These are phyloP conservation scores for Pythium rhizo-oryzae DNA, from an alignment of 352 stramenopile genomes.

Conservation along the genomic window DNA sequence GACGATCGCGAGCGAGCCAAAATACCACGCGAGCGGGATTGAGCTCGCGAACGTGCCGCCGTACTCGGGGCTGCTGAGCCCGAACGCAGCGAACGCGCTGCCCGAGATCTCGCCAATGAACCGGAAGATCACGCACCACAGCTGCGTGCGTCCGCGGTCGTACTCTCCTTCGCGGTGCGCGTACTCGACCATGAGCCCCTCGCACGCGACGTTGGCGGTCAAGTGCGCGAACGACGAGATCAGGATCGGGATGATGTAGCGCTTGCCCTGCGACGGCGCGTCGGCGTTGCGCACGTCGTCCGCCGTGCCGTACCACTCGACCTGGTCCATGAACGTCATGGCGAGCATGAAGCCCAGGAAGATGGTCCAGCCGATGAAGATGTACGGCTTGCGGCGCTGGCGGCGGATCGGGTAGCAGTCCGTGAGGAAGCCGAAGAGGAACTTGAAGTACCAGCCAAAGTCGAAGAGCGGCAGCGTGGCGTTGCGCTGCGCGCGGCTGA, in stretches of 20 bases:
- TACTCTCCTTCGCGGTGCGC: constrained; percentile 35
- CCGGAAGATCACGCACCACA: constrained; percentile 21
- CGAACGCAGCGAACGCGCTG: constrained; percentile 3
- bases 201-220: constrained; percentile 23
- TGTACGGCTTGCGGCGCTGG: constrained; percentile 39
- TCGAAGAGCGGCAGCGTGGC: constrained; percentile 15
- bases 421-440: constrained; percentile 37
- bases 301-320: constrained; percentile 6
- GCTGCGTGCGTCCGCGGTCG: constrained; percentile 30
- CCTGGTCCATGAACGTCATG: constrained; percentile 25
- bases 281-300: constrained; percentile 11
- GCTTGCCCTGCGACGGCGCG: constrained; percentile 11
- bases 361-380: constrained; percentile 33
- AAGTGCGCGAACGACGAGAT: constrained; percentile 31
- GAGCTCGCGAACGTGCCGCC: constrained; percentile 27
- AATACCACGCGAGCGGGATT: constrained; percentile 25
- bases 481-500: constrained; percentile 4
- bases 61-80: constrained; percentile 23
- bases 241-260: constrained; percentile 24
- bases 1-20: constrained; percentile 12
- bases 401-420: constrained; percentile 32
- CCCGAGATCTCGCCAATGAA: constrained; percentile 27
- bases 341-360: constrained; percentile 26
- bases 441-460: constrained; percentile 33
- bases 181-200: constrained; percentile 37